phyloP scores from a whole-genome alignment of 805 yeast species.

The Teunomyces cretensis region DNA sequence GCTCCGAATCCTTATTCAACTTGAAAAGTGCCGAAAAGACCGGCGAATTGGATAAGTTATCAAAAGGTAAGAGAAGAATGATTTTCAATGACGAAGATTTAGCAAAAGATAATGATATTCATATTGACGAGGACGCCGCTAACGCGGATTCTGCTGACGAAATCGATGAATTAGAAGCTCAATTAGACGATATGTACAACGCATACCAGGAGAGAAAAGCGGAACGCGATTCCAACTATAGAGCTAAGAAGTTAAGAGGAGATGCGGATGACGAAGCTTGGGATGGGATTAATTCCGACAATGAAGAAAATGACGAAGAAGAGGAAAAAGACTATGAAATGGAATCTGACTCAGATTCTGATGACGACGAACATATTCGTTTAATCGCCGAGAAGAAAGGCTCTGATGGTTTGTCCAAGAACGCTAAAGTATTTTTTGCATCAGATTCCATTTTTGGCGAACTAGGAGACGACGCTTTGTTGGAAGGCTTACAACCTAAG shows the following conservation, averaged over 20 bases:
- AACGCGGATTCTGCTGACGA: constrained; percentile 48
- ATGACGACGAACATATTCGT: constrained; percentile 68
- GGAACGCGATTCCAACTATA: constrained; percentile 66
- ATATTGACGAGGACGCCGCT: constrained; percentile 39
- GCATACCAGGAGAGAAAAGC: constrained; percentile 64
- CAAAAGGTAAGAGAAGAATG: constrained; percentile 72
- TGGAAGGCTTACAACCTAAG: constrained; percentile 35
- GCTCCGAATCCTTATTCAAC: constrained; percentile 77
- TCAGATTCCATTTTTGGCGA: constrained; percentile 41
- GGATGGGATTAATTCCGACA: constrained; percentile 66
- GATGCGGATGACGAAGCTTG: constrained; percentile 74
- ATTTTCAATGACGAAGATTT: constrained; percentile 58
- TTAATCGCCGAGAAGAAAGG: constrained; percentile 51
- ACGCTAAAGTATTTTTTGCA: constrained; percentile 40
- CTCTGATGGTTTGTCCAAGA: constrained; percentile 32
- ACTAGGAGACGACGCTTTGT: constrained; percentile 48
- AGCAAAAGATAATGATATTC: constrained; percentile 55
- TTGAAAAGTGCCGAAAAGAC: constrained; percentile 84
- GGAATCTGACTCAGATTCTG: constrained; percentile 50
- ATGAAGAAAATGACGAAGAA: constrained; percentile 31
- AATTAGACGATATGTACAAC: constrained; percentile 79
- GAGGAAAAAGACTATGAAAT: constrained; percentile 47
- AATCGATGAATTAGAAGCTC: constrained; percentile 70
- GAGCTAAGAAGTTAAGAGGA: constrained; percentile 72
- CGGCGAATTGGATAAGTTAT: constrained; percentile 71